Evolutionary conservation across 2,329 filamentous ascomycete genomes (phyloP), one percentile per base, ranked within the genome.

Genomic region (Trichoderma sp.): DNA sequence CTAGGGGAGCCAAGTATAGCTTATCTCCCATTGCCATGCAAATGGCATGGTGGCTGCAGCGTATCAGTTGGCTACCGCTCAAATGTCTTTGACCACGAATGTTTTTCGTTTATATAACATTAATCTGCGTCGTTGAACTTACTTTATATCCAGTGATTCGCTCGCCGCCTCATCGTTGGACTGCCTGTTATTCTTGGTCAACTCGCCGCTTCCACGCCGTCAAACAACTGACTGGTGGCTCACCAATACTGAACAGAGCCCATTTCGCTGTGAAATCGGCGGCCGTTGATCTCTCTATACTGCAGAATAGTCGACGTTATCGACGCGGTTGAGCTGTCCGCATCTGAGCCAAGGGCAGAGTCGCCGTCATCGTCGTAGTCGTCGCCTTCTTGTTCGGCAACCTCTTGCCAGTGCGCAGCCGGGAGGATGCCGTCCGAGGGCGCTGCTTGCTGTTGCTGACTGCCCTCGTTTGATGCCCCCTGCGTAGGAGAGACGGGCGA

Each of bases 261-360:
- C 18, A 51, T 69, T 43, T 69, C 68, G n/a, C 63, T 43, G 64
- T 78, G 77, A 51, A 74, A 78, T 1, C 76, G 77, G 16, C 77
- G 76, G 5, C 76, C 76, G 39, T 79, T 75, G 24, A 79, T 70
- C 24, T 67, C 71, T 49, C 77, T 76, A 64, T 79, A 79, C 46
- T 78, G 73, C 30, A 76, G 73, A 43, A 79, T 76, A 68, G 76
- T 79, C 7, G 76, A 76, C 4, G 75, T 74, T 4, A 80, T 71
- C 16, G 78, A 79, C 1, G 74, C 73, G 0, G 77, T 79, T 3
- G 77, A 78, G 14, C 75, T 76, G 28, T 21, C 59, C 37, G 68
- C 24, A 26, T 72, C 70, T 13, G 74, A 71, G 10, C 70, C 74
- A 30, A 75, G 65, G 16, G 75, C 73, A 1, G 75, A 76, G 43